Conservation (phyloP, 305 asterid species). For the Fraxinus nigra region DNA sequence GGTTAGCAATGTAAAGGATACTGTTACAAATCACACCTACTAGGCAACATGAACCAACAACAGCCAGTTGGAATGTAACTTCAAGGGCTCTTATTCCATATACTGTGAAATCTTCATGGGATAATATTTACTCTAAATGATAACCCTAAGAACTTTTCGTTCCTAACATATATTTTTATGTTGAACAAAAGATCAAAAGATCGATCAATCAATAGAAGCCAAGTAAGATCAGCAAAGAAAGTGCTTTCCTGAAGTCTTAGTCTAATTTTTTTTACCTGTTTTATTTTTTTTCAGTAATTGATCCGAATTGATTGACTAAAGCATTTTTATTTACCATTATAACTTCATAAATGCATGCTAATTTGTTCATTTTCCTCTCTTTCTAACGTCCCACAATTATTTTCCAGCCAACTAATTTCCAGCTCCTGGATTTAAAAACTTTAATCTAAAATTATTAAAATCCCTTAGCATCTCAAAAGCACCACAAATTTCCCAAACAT, state of each 20-base stretch:
- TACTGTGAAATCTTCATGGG: neutral
- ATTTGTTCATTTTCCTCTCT: neutral
- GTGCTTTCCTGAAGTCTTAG: neutral
- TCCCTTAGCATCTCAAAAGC: neutral
- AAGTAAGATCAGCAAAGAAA: neutral
- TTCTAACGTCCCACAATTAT: neutral
- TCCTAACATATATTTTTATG: neutral
- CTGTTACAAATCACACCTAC: conserved; percentile 42
- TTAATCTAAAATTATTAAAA: neutral
- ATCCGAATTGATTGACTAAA: neutral
- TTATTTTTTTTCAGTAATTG: neutral
- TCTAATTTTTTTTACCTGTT: neutral
- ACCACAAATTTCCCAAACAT: neutral
- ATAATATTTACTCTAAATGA: neutral
- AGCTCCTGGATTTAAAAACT: neutral
- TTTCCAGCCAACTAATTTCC: neutral
- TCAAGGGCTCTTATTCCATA: neutral
- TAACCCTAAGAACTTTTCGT: neutral
- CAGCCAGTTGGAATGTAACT: conserved; percentile 33
- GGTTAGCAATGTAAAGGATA: conserved; percentile 43
- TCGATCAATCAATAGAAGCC: neutral
- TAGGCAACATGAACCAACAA: conserved; percentile 53
- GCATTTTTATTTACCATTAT: neutral
- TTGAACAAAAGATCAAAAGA: neutral
- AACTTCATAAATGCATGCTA: neutral